Base-by-base conservation (phyloP, 805 yeast genomes). In the Candida takata region DNA sequence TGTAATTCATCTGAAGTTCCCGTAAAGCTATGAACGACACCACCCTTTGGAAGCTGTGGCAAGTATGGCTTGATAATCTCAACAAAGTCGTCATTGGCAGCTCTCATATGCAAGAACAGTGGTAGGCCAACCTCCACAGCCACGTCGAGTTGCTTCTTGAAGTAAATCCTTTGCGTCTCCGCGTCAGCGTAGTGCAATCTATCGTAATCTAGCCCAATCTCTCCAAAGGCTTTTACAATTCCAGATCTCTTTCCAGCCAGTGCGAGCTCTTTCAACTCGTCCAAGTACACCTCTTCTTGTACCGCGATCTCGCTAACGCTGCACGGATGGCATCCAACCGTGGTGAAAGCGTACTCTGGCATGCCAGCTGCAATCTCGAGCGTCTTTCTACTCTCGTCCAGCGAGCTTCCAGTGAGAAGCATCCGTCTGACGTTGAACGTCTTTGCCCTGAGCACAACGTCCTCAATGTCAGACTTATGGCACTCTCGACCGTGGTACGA, bases 311-410 rank as follows among this genome's bases (percentile, higher is more conserved):
- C 88, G 52, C 56, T 57, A 0, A 87, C 95, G 13, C 81, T 67
- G 58, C 98, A 90, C 1, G 99, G 99, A 62, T 92, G 99, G 2
- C 90, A 94, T 10, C 99, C 98, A 2, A 79, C 88, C 0, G 98
- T 92, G 17, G 83, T 74, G 41, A 62, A 71, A 21, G 79, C 54
- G 12, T 43, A 49, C 8, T 50, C 52, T 4, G 62, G 61, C 34
- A 37, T 35, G 2, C 38, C 38, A 15, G 32, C 43, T 11, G 83
- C 77, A 21, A 88, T 51, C 12, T 67, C 69, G 13, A 84, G 56
- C 7, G 87, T 82, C n/a, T 65, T 62, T 24, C 55, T 49, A 15
- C 88, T 76, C 48, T 90, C 96, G 2, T 57, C 51, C 6, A 86
- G 62, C 2, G 82, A 74, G 0, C 95, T 79, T 0, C 97, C 97